These are phyloP conservation scores for Striga asiatica DNA, from an alignment of 257 asterid genomes.

Conservation along the genomic window DNA sequence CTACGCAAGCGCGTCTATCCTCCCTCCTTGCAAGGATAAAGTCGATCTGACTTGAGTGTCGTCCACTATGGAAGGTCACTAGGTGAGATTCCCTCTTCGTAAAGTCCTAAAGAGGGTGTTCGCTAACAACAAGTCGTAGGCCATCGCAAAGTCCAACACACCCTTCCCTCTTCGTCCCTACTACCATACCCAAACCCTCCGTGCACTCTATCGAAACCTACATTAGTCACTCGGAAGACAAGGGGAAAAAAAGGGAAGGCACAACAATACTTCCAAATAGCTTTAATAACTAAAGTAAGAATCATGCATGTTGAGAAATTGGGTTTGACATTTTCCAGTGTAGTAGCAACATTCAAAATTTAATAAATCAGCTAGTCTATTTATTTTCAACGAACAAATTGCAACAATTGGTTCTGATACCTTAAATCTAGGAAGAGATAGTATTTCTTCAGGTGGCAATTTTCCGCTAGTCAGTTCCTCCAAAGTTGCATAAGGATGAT, in stretches of 20 bases:
- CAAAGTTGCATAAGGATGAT: slow-evolving; percentile 44
- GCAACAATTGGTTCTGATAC: slow-evolving; percentile 20
- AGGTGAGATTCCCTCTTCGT: too few species aligned
- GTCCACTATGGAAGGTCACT: too few species aligned
- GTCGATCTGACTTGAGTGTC: too few species aligned
- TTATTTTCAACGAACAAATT: neutral
- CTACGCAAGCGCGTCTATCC: too few species aligned
- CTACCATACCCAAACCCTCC: too few species aligned
- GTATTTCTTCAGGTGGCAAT: slow-evolving; percentile 84
- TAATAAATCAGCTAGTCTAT: neutral
- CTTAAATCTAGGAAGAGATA: slow-evolving; percentile 91
- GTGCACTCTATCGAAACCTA: too few species aligned
- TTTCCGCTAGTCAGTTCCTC: slow-evolving; percentile 66
- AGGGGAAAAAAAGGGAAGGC: neutral
- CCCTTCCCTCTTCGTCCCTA: too few species aligned
- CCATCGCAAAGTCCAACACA: too few species aligned
- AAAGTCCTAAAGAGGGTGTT: too few species aligned
- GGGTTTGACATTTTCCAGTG: neutral
- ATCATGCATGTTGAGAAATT: neutral
- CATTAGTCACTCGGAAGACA: too few species aligned
- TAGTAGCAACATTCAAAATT: neutral
- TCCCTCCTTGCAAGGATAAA: too few species aligned
- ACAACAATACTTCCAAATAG: neutral
- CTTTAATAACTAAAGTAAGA: neutral
- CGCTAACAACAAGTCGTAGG: too few species aligned